Percentiles rank a stretch among this genome's conserved stretches.
These are phyloP conservation scores for Cercospora nicotianae DNA, from an alignment of 2,329 filamentous ascomycete genomes.

Conservation along the genomic window DNA sequence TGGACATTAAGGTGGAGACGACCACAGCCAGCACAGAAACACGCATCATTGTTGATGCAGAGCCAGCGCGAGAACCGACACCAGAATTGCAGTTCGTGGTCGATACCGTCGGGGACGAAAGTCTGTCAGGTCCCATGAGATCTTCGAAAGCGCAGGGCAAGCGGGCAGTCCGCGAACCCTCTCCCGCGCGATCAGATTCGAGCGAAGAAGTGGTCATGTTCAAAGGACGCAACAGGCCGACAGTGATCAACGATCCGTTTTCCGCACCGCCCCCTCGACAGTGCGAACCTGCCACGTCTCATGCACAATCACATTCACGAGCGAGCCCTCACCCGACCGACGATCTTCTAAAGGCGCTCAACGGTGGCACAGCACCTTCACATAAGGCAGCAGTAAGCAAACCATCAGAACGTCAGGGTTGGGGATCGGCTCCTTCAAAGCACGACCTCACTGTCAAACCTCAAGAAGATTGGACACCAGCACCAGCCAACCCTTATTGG, in stretches of 20 bases:
- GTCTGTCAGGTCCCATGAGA: conserved; percentile 21
- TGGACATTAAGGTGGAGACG: conserved; percentile 17
- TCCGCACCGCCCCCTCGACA: conserved; percentile 9
- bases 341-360: conserved; percentile 29
- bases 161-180: conserved; percentile 39
- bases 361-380: background rate
- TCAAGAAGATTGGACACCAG: conserved; percentile 30
- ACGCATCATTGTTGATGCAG: conserved; percentile 19
- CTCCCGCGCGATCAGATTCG: conserved; percentile 55
- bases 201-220: conserved; percentile 75
- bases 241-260: conserved; percentile 34
- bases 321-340: conserved; percentile 29
- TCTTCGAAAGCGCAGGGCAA: conserved; percentile 22
- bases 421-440: conserved; percentile 26
- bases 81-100: conserved; percentile 34
- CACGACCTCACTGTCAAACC: conserved; percentile 16
- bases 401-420: conserved; percentile 21
- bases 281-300: conserved; percentile 29
- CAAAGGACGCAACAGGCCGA: conserved; percentile 50
- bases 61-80: conserved; percentile 5
- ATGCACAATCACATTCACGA: conserved; percentile 30
- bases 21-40: conserved; percentile 20
- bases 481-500: conserved; percentile 33
- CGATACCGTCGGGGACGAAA: conserved; percentile 37
- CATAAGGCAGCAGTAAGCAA: background rate